A percentile compares a stretch with the other conserved stretches of the same genome.
Evolutionary conservation across 306 rosid genomes (phyloP).

Genomic region (Medicago lupulina): DNA sequence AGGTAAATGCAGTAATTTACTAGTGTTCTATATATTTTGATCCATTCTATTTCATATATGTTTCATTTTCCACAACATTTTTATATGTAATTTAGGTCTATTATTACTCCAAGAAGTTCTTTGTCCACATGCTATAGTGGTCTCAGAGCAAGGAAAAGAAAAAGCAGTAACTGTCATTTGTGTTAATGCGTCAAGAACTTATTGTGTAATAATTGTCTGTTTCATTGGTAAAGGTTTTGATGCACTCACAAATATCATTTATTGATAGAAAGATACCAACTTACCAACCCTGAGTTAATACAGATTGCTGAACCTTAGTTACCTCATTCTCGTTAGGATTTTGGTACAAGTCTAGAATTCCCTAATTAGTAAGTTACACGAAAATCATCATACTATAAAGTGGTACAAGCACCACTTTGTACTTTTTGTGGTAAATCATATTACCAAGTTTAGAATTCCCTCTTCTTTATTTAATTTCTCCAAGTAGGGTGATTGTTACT

Average conservation of each 20-base stretch:
- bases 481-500: too few relatives aligned
- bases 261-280: background rate
- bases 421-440: too few relatives aligned
- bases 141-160: constrained; percentile 6
- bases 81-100: constrained; percentile 33
- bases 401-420: too few relatives aligned
- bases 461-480: too few relatives aligned
- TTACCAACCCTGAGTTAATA: background rate
- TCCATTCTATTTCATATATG: background rate
- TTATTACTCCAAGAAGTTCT: constrained; percentile 16
- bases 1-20: constrained; percentile 13
- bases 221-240: constrained; percentile 29
- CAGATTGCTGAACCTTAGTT: background rate
- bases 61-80: constrained; percentile 29
- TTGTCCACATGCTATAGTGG: background rate
- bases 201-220: constrained; percentile 29
- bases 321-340: background rate
- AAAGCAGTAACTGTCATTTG: constrained; percentile 24
- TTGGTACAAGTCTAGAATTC: background rate
- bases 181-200: constrained; percentile 34
- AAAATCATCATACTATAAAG: too few relatives aligned
- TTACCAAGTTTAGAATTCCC: too few relatives aligned
- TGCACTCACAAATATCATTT: constrained; percentile 16
- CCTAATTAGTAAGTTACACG: background rate
- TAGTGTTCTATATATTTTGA: constrained; percentile 9